Evolutionary conservation across 257 asterid genomes (phyloP), one percentile per base, ranked within the genome.

Genomic region (Nicotiana knightiana): DNA sequence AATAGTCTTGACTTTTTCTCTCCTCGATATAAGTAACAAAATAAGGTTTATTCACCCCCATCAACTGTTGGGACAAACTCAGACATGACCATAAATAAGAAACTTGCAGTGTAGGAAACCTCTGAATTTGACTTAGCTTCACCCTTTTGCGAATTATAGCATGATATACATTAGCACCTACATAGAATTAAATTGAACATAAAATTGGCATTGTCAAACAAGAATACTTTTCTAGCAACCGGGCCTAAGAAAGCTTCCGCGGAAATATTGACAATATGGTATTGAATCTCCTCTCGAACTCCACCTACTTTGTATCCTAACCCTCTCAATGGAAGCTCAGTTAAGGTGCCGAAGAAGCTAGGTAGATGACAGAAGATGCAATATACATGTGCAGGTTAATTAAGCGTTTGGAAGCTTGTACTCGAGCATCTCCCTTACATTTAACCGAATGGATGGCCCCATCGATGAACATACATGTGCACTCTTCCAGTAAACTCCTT

Each of bases 371-470:
- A 85, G 79, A 85, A 82, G 86, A 67, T 76, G 28, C 81, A 82
- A 82, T 91, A 85, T 90, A 92, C 90, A 91, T 32, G 83, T 46
- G 82, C 28, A 28, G 61, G 71, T 81, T 67, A 82, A 58, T 80
- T 70, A 86, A 81, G 81, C 84, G 67, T 48, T 89, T 17, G 95
- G 62, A 58, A 86, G 91, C 91, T 93, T 94, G 93, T 83, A 93
- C 6, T 94, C 97, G 9, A 94, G 94, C 93, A 94, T 89, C 33
- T 93, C 98, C 87, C 86, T 91, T 51, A 90, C 87, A 84, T 90
- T 96, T 86, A 96, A 89, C 86, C 95, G 90, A 85, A 96, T 89
- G 15, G 99, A 96, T 46, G 99, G 99, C 83, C 98, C 99, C 98
- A 96, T 94, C 1, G 98, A 94, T 4, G 99, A 91, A 85, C 99